Percentiles rank a stretch among this genome's conserved stretches.
Evolutionary conservation across 2,329 filamentous ascomycete species (phyloP).

Genomic region (Cladosporium sp.): DNA sequence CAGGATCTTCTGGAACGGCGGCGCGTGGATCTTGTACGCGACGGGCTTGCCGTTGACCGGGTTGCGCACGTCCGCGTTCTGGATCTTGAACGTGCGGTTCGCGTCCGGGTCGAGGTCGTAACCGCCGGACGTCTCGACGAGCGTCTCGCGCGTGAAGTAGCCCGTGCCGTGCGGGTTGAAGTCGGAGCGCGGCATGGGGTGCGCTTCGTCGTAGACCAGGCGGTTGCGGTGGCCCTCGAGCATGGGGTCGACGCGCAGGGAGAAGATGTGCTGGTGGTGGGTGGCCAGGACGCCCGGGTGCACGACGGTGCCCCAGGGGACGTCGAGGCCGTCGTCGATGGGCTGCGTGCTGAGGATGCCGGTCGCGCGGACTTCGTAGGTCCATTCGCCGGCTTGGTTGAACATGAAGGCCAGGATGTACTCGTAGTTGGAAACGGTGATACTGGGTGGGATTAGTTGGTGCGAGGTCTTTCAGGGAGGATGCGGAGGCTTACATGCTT

Average conservation of each 20-base stretch:
- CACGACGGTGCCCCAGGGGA: constrained; percentile 63
- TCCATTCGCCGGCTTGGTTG: constrained; percentile 62
- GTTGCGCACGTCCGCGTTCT: constrained; percentile 40
- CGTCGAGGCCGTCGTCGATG: constrained; percentile 58
- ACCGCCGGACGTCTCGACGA: constrained; percentile 43
- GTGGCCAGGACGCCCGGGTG: constrained; percentile 62
- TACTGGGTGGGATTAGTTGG: neutral
- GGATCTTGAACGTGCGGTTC: constrained; percentile 46
- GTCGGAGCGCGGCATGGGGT: constrained; percentile 52
- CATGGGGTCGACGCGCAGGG: constrained; percentile 43
- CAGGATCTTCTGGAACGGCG: constrained; percentile 46
- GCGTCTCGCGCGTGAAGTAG: constrained; percentile 43
- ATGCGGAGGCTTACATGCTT: constrained; percentile 48
- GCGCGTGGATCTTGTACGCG: constrained; percentile 45
- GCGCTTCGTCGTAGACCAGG: constrained; percentile 47
- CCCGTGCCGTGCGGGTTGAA: constrained; percentile 52
- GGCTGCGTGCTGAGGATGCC: constrained; percentile 63
- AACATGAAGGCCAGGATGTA: constrained; percentile 68
- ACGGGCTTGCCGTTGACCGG: constrained; percentile 44
- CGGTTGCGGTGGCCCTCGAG: constrained; percentile 43
- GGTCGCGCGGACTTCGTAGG: constrained; percentile 62
- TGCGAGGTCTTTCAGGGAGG: too few species aligned
- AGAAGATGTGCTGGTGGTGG: constrained; percentile 73
- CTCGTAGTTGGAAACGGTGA: constrained; percentile 61
- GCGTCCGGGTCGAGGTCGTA: constrained; percentile 42